Percentiles rank a stretch among this genome's conserved stretches.
Conservation (phyloP, 768 basidiomycete species). For the Termitomyces titanicus region DNA sequence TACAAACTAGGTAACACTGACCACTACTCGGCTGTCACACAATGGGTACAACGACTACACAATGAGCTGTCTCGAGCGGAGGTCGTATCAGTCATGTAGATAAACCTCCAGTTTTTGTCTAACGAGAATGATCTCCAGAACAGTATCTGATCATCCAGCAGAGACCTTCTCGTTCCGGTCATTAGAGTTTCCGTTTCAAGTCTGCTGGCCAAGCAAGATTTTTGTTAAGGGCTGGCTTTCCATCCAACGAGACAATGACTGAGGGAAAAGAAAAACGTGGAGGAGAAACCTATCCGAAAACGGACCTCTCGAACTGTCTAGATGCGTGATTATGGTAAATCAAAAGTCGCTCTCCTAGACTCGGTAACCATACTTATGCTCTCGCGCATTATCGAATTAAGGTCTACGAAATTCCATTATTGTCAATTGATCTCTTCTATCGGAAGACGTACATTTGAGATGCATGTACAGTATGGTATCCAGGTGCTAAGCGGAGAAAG, state of each 20-base stretch:
- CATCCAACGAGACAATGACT: conserved; percentile 3
- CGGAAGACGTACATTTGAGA: background rate
- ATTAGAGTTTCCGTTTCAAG: background rate
- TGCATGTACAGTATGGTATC: background rate
- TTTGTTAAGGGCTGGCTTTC: background rate
- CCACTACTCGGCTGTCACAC: background rate
- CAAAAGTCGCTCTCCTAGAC: too few species aligned
- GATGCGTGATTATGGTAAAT: too few species aligned
- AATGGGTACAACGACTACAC: background rate
- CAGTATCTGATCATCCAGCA: background rate
- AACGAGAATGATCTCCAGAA: background rate
- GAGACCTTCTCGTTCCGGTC: background rate
- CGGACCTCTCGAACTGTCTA: too few species aligned
- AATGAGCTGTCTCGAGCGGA: conserved; percentile 2
- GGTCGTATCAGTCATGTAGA: background rate
- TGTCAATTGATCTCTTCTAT: too few species aligned
- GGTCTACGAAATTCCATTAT: background rate
- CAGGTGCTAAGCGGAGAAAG: background rate
- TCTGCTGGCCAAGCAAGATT: background rate
- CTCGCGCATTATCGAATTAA: too few species aligned
- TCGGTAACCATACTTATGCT: too few species aligned
- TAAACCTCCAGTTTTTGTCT: background rate
- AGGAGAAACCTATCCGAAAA: too few species aligned
- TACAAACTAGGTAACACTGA: background rate
- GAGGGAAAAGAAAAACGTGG: background rate